Conservation (phyloP, 352 stramenopile genomes). For the Globisporangium apiculatum region DNA sequence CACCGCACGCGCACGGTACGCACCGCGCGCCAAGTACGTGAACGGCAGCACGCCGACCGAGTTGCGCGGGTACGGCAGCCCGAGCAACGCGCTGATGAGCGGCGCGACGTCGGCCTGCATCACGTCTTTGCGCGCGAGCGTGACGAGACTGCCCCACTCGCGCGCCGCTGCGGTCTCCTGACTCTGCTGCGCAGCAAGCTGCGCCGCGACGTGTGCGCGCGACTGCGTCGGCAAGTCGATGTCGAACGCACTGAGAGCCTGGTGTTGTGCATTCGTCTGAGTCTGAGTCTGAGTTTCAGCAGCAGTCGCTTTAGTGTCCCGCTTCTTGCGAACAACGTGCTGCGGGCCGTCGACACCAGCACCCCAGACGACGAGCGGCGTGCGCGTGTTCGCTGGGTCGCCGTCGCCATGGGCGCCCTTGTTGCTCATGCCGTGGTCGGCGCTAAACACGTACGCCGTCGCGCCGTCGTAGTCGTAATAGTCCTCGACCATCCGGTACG, state of each 20-base stretch:
- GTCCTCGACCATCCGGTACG: constrained; percentile 43
- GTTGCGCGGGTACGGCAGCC: constrained; percentile 73
- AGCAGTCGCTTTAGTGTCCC: not conserved
- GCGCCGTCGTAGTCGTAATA: constrained; percentile 59
- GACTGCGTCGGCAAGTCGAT: constrained; percentile 74
- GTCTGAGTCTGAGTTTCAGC: not conserved
- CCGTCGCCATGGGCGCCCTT: constrained; percentile 80
- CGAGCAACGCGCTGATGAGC: constrained; percentile 61
- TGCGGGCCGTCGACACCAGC: constrained; percentile 49
- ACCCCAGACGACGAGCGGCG: constrained; percentile 70
- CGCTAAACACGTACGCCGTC: constrained; percentile 80
- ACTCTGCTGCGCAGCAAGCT: constrained; percentile 41
- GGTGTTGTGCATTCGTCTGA: too few species aligned
- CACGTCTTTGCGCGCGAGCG: constrained; percentile 61
- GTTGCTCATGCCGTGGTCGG: constrained; percentile 81
- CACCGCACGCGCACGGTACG: constrained; percentile 59
- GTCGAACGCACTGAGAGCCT: constrained; percentile 18
- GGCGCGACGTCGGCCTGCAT: constrained; percentile 84
- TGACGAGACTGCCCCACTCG: constrained; percentile 39
- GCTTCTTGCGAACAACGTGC: not conserved
- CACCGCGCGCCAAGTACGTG: constrained; percentile 49
- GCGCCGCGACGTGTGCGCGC: constrained; percentile 39
- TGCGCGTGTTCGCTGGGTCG: constrained; percentile 75
- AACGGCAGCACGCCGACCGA: constrained; percentile 76
- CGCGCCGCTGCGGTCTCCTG: constrained; percentile 34